Percentiles rank a stretch among this genome's conserved stretches.
Conservation (phyloP, 2,329 filamentous ascomycete species). For the Dothideomycetidae sp. region DNA sequence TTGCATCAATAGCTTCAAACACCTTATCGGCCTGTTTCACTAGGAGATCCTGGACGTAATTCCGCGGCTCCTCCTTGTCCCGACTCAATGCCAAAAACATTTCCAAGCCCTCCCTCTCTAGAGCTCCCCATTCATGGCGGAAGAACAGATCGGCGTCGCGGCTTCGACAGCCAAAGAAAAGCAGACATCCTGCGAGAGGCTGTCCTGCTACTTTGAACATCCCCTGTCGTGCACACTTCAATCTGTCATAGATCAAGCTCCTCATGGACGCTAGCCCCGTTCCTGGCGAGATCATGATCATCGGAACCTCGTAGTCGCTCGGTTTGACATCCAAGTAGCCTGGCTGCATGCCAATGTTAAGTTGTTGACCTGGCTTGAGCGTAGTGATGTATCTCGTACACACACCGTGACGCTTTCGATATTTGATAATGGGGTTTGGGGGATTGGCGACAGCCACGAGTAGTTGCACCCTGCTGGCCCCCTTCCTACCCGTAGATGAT, state of each 20-base stretch:
- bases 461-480: conserved; percentile 20
- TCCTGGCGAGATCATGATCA: conserved; percentile 69
- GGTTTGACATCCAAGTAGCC: conserved; percentile 36
- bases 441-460: conserved; percentile 25
- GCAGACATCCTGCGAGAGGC: conserved; percentile 28
- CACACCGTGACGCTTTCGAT: conserved; percentile 74
- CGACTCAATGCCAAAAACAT: conserved; percentile 56
- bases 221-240: conserved; percentile 21
- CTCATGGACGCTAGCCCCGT: conserved; percentile 80
- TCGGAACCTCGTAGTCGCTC: conserved; percentile 39
- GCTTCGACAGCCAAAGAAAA: conserved; percentile 82
- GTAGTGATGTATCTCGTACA: conserved; percentile 74
- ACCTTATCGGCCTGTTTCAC: conserved; percentile 36
- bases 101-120: conserved; percentile 34
- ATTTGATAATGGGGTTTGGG: conserved; percentile 61
- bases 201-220: conserved; percentile 6
- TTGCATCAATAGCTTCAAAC: conserved; percentile 37
- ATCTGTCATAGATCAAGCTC: conserved; percentile 62
- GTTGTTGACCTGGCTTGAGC: conserved; percentile 41
- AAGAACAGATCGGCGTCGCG: conserved; percentile 67
- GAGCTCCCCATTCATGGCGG: conserved; percentile 51
- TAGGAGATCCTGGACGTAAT: conserved; percentile 55
- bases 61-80: conserved; percentile 46
- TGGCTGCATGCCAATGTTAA: conserved; percentile 46
- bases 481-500: conserved; percentile 12